phyloP scores from a whole-genome alignment of 2,329 filamentous ascomycete genomes.

The Chrysosporium queenslandicum region DNA sequence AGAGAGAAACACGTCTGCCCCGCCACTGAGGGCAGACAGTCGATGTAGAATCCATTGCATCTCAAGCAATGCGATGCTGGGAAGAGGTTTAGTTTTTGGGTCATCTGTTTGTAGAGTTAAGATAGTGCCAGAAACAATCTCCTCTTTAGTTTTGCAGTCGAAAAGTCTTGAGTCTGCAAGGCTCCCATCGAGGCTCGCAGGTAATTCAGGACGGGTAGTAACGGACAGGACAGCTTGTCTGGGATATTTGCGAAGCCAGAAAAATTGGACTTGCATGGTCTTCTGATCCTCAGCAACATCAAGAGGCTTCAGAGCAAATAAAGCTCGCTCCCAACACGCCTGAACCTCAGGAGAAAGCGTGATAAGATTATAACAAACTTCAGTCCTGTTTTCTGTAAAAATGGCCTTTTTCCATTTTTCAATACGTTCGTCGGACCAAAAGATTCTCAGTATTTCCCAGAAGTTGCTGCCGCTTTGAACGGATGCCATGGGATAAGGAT shows the following conservation, averaged over 20 bases:
- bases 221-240: neutral
- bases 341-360: neutral
- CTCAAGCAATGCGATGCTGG: conserved; percentile 7
- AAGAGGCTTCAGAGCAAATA: neutral
- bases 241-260: conserved; percentile 10
- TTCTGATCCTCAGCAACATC: neutral
- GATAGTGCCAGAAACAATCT: conserved; percentile 3
- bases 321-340: neutral
- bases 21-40: conserved; percentile 8
- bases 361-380: neutral
- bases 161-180: neutral
- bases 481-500: neutral
- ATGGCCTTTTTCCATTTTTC: neutral
- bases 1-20: too few relatives aligned
- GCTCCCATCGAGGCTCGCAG: neutral
- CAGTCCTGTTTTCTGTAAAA: neutral
- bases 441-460: neutral
- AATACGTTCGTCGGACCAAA: neutral
- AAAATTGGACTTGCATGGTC: conserved; percentile 6
- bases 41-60: conserved; percentile 12
- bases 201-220: neutral
- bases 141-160: conserved; percentile 1
- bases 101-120: too few relatives aligned
- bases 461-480: neutral
- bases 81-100: conserved; percentile 8